A percentile compares a stretch with the other conserved stretches of the same genome.
These are phyloP conservation scores for Pseudoscleropodium purum DNA, from an alignment of 225 moss, liverwort and hornwort species.

Conservation along the genomic window DNA sequence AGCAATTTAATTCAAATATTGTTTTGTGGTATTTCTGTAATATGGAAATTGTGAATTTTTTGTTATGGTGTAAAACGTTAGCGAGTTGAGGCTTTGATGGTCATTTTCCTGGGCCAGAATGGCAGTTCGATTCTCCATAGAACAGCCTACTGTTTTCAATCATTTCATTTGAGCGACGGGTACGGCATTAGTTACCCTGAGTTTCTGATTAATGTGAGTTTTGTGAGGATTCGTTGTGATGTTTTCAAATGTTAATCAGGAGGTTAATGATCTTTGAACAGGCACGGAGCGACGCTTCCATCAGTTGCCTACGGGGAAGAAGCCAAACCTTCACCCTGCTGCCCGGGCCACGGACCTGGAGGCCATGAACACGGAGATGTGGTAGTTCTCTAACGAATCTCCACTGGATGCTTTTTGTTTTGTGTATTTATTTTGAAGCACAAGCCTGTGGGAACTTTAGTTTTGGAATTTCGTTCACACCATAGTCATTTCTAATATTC, in stretches of 20 bases:
- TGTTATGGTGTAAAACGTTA: background rate
- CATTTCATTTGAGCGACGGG: background rate
- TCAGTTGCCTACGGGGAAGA: conserved; percentile 46
- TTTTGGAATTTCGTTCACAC: background rate
- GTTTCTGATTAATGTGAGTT: background rate
- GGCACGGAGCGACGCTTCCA: conserved; percentile 82
- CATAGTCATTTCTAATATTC: background rate
- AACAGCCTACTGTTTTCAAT: background rate
- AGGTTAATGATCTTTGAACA: conserved; percentile 8
- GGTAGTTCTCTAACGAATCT: conserved; percentile 14
- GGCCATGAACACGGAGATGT: conserved; percentile 19
- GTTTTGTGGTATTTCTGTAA: background rate
- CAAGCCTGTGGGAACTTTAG: background rate
- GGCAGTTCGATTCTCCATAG: background rate
- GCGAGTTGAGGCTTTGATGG: background rate
- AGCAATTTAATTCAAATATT: background rate
- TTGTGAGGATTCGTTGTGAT: background rate
- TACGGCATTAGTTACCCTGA: background rate
- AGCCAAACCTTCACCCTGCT: conserved; percentile 20
- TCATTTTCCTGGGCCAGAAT: background rate
- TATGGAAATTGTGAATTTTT: background rate
- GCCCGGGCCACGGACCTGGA: conserved; percentile 26
- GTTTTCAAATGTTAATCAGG: background rate
- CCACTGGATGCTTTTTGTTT: background rate
- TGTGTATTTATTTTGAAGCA: background rate